phyloP scores from a whole-genome alignment of 768 basidiomycete genomes.

The Podaxis sp. region DNA sequence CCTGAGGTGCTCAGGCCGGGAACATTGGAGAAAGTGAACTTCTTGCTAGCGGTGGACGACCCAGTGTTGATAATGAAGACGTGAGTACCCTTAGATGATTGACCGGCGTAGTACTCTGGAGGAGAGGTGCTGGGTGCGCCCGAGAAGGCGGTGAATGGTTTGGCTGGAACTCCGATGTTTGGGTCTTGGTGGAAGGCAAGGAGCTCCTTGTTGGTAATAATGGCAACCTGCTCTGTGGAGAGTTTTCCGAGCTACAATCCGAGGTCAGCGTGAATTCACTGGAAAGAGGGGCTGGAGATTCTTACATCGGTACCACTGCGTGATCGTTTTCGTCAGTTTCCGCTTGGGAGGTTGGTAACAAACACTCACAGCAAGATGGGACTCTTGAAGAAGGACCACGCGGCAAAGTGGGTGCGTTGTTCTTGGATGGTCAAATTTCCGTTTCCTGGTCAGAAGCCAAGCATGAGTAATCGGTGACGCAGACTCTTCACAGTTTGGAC shows the following conservation, averaged over 20 bases:
- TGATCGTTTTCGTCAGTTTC: neutral
- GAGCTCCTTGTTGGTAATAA: slow-evolving; percentile 47
- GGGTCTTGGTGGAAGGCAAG: slow-evolving; percentile 53
- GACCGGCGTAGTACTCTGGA: slow-evolving; percentile 49
- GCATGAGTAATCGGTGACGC: neutral
- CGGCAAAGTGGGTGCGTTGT: slow-evolving; percentile 54
- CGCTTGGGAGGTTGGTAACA: neutral
- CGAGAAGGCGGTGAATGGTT: slow-evolving; percentile 40
- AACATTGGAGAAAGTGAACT: slow-evolving; percentile 40
- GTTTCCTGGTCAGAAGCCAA: slow-evolving; percentile 29
- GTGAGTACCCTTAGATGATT: slow-evolving; percentile 45
- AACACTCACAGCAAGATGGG: slow-evolving; percentile 43
- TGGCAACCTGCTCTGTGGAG: slow-evolving; percentile 35
- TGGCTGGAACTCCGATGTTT: slow-evolving; percentile 39
- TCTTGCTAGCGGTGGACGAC: slow-evolving; percentile 34
- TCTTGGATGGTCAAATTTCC: slow-evolving; percentile 44
- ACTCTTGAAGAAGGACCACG: slow-evolving; percentile 54
- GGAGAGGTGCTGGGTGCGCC: slow-evolving; percentile 36
- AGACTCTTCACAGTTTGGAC: neutral
- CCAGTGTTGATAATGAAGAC: slow-evolving; percentile 52
- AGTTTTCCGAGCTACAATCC: slow-evolving; percentile 35
- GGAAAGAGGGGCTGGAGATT: neutral
- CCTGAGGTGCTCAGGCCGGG: slow-evolving; percentile 37
- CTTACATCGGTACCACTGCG: slow-evolving; percentile 35
- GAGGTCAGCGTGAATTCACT: slow-evolving; percentile 6